Evolutionary conservation across 2,329 filamentous ascomycete genomes (phyloP).

Genomic region (Tolypocladium tropicale): DNA sequence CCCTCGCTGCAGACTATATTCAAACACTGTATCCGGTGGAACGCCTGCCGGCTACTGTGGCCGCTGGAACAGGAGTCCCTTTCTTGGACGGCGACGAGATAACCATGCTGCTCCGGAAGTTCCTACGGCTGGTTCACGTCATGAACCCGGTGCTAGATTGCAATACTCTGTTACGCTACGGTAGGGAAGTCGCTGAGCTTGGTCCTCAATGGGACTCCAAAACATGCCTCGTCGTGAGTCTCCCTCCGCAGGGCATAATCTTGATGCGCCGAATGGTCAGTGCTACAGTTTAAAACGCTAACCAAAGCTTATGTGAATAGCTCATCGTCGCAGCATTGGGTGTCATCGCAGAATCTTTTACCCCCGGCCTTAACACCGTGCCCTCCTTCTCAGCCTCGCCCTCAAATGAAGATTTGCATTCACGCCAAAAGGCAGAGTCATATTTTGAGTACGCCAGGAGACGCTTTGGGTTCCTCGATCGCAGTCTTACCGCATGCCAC

Average conservation of each 20-base stretch:
- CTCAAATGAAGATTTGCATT: background rate
- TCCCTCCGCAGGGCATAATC: too few relatives aligned
- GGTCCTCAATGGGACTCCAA: slow-evolving; percentile 2
- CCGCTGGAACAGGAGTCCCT: background rate
- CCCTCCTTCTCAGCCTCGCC: background rate
- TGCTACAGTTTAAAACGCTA: too few relatives aligned
- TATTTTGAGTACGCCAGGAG: slow-evolving; percentile 6
- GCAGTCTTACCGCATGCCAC: slow-evolving; percentile 6
- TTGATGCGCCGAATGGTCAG: too few relatives aligned
- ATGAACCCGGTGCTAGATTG: background rate
- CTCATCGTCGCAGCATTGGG: background rate
- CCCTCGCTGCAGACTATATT: background rate
- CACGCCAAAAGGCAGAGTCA: slow-evolving; percentile 1
- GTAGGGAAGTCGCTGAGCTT: background rate
- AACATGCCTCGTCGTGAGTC: slow-evolving; percentile 1
- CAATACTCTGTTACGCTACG: background rate
- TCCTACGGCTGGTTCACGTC: background rate
- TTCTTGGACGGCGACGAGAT: background rate
- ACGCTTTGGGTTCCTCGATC: slow-evolving; percentile 7
- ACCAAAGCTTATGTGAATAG: too few relatives aligned
- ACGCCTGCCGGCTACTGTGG: background rate
- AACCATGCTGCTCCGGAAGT: background rate
- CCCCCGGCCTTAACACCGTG: background rate
- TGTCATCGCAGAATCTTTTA: background rate
- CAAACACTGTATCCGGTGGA: background rate